phyloP scores from a whole-genome alignment of 1,139 yeast species.

The Suhomyces bribrorum region DNA sequence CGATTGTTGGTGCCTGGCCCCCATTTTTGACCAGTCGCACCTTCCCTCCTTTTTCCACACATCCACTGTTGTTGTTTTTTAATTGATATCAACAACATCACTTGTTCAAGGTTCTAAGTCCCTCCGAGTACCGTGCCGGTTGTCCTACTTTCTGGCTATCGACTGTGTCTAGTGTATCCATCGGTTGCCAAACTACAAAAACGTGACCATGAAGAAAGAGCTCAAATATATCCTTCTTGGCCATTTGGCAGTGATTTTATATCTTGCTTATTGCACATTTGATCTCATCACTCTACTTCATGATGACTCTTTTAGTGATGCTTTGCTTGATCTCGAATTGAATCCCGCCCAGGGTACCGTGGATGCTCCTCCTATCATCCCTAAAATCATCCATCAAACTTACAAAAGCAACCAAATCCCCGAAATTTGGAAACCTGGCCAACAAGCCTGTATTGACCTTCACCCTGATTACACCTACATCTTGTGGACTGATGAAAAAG shows the following conservation, averaged over 20 bases:
- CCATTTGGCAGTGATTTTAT: slow-evolving; percentile 55
- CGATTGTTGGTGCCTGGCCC: not conserved
- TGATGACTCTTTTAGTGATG: slow-evolving; percentile 70
- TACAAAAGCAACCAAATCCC: slow-evolving; percentile 80
- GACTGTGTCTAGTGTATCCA: too few relatives aligned
- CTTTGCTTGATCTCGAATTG: slow-evolving; percentile 59
- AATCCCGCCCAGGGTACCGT: slow-evolving; percentile 44
- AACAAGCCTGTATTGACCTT: slow-evolving; percentile 67
- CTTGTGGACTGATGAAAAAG: slow-evolving; percentile 86
- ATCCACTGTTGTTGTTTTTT: not conserved
- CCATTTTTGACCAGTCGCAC: not conserved
- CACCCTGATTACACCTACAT: slow-evolving; percentile 89
- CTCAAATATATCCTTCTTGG: slow-evolving; percentile 58
- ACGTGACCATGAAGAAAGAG: slow-evolving; percentile 52
- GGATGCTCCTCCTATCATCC: slow-evolving; percentile 59
- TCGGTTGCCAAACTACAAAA: too few relatives aligned
- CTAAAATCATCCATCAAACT: slow-evolving; percentile 91
- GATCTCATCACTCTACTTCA: slow-evolving; percentile 75
- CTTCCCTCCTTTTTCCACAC: not conserved
- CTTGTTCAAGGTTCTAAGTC: not conserved
- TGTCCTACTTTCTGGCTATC: not conserved
- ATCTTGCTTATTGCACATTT: slow-evolving; percentile 62
- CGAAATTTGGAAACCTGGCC: slow-evolving; percentile 77
- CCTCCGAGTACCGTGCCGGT: not conserved
- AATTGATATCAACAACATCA: not conserved